Conservation (phyloP, 2,329 filamentous ascomycete genomes). For the Ophiostoma sp. region DNA sequence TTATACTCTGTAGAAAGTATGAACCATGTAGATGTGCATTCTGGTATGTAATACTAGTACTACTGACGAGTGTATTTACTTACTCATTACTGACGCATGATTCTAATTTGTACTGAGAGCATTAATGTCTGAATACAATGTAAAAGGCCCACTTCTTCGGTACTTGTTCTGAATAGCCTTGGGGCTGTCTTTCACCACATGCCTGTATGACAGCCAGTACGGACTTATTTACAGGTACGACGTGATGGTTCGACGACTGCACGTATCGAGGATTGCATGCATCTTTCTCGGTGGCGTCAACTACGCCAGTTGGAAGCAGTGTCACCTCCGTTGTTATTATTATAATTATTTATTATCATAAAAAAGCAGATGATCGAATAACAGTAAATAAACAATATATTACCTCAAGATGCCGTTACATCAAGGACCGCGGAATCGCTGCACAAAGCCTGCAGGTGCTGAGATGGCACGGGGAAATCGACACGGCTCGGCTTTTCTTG, state of each 20-base stretch:
- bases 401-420: not conserved
- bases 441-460: not conserved
- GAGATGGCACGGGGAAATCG: slow-evolving; percentile 9
- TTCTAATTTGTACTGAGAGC: not conserved
- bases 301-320: slow-evolving; percentile 6
- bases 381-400: too few relatives aligned
- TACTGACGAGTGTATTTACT: too few relatives aligned
- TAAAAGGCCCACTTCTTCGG: not conserved
- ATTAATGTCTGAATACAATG: too few relatives aligned
- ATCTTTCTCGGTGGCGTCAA: not conserved
- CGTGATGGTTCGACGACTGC: too few relatives aligned
- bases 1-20: not conserved
- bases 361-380: too few relatives aligned
- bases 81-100: too few relatives aligned
- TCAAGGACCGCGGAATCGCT: not conserved
- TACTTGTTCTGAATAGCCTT: not conserved
- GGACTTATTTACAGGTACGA: too few relatives aligned
- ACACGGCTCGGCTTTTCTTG: slow-evolving; percentile 7
- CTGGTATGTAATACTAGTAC: not conserved
- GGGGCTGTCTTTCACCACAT: too few relatives aligned
- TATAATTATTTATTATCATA: too few relatives aligned
- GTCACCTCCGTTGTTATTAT: not conserved
- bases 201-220: not conserved
- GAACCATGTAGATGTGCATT: too few relatives aligned
- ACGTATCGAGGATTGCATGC: not conserved